A percentile compares a stretch with the other conserved stretches of the same genome.
These are phyloP conservation scores for Penicillium thymicola DNA, from an alignment of 2,329 filamentous ascomycete species.

Conservation along the genomic window DNA sequence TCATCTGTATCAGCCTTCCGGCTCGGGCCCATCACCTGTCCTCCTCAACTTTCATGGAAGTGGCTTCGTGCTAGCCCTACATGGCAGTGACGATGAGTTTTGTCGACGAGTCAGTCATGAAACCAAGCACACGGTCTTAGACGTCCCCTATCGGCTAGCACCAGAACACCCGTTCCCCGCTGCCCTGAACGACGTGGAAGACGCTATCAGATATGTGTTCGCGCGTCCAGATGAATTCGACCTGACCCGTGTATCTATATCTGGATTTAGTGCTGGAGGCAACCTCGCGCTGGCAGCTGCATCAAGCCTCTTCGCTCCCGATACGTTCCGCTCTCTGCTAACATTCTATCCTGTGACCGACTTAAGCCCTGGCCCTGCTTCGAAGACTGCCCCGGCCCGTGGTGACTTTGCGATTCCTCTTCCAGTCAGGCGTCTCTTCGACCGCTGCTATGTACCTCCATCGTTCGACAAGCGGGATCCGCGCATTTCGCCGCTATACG, in stretches of 20 bases:
- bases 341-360: slow-evolving; percentile 35
- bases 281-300: slow-evolving; percentile 39
- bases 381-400: slow-evolving; percentile 26
- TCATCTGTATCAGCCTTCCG: slow-evolving; percentile 28
- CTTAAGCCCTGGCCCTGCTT: slow-evolving; percentile 15
- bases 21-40: slow-evolving; percentile 24
- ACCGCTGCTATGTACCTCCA: slow-evolving; percentile 28
- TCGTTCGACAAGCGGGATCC: slow-evolving; percentile 29
- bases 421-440: slow-evolving; percentile 27
- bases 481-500: slow-evolving; percentile 32
- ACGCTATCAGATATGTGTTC: slow-evolving; percentile 37
- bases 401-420: slow-evolving; percentile 22
- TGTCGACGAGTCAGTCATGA: slow-evolving; percentile 25
- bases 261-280: slow-evolving; percentile 45
- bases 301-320: slow-evolving; percentile 27
- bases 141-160: slow-evolving; percentile 40
- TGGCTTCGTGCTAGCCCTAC: slow-evolving; percentile 33
- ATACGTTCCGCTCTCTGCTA: slow-evolving; percentile 32
- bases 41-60: slow-evolving; percentile 37
- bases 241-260: slow-evolving; percentile 31
- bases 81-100: slow-evolving; percentile 33
- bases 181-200: slow-evolving; percentile 41
- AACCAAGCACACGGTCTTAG: slow-evolving; percentile 35
- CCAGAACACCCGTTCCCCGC: slow-evolving; percentile 43
- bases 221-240: slow-evolving; percentile 37